phyloP scores from a whole-genome alignment of 352 stramenopile species.

The Globisporangium spiculum region DNA sequence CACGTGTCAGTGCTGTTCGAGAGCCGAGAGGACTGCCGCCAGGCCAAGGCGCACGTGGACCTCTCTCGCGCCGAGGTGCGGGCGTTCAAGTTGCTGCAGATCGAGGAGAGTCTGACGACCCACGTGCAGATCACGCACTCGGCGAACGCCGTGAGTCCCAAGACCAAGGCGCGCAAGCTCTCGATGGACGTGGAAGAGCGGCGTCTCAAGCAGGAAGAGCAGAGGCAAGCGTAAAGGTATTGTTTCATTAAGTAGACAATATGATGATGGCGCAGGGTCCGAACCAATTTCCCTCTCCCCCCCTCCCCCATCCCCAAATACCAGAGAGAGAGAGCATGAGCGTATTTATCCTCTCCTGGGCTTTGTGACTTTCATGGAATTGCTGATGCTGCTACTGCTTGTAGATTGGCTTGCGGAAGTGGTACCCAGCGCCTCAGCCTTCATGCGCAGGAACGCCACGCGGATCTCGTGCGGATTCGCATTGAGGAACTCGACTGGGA shows the following conservation, averaged over 20 bases:
- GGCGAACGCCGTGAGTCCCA: slow-evolving; percentile 16
- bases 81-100: slow-evolving; percentile 75
- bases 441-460: slow-evolving; percentile 51
- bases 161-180: slow-evolving; percentile 28
- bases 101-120: slow-evolving; percentile 62
- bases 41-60: slow-evolving; percentile 71
- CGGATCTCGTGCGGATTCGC: slow-evolving; percentile 57
- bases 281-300: not conserved
- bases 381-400: slow-evolving; percentile 5
- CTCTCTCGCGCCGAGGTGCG: slow-evolving; percentile 72
- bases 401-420: not conserved
- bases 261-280: not conserved
- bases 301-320: not conserved
- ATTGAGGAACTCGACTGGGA: slow-evolving; percentile 81
- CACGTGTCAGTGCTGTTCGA: slow-evolving; percentile 66
- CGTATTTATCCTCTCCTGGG: not conserved
- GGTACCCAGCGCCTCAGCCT: slow-evolving; percentile 42
- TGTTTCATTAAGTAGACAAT: not conserved
- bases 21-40: slow-evolving; percentile 52
- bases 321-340: not conserved
- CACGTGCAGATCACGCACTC: slow-evolving; percentile 63
- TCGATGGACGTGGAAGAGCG: slow-evolving; percentile 21
- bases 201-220: slow-evolving; percentile 11
- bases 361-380: slow-evolving; percentile 4
- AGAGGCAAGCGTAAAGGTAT: not conserved